Percentiles rank a stretch among this genome's conserved stretches.
phyloP scores from a whole-genome alignment of 352 stramenopile genomes.

The Phytophthora citricola region DNA sequence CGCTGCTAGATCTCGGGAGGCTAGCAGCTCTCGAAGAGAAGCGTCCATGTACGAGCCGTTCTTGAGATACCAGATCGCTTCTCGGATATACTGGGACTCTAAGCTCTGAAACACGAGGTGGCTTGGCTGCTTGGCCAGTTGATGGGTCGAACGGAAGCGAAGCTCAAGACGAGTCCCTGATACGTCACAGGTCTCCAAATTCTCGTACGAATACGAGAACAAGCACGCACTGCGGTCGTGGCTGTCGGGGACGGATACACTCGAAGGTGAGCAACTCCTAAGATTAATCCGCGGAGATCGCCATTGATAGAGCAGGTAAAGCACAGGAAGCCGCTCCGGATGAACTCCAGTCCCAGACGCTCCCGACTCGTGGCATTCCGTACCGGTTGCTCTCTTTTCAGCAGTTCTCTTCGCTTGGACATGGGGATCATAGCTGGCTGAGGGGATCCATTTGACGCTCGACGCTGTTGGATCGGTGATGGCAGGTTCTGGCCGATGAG shows the following conservation, averaged over 20 bases:
- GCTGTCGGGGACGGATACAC: conserved; percentile 65
- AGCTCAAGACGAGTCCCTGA: conserved; percentile 54
- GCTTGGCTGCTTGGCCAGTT: conserved; percentile 59
- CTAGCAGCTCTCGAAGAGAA: conserved; percentile 36
- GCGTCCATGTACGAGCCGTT: conserved; percentile 52
- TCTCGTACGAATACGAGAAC: conserved; percentile 71
- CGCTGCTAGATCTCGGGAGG: conserved; percentile 10
- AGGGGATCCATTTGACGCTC: conserved; percentile 17
- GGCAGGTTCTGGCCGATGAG: conserved; percentile 65
- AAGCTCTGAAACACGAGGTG: conserved; percentile 65
- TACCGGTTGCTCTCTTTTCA: conserved; percentile 61
- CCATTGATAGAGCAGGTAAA: conserved; percentile 73
- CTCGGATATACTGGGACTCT: conserved; percentile 67
- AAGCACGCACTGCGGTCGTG: conserved; percentile 69
- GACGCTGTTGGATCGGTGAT: conserved; percentile 73
- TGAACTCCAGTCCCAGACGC: conserved; percentile 59
- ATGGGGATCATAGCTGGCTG: conserved; percentile 41
- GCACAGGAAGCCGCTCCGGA: conserved; percentile 50
- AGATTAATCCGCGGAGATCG: conserved; percentile 59
- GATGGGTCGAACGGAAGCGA: conserved; percentile 49
- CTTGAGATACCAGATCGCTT: conserved; percentile 72
- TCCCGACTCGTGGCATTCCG: conserved; percentile 51
- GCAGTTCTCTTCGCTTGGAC: conserved; percentile 52
- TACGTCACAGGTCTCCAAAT: conserved; percentile 61
- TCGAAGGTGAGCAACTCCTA: conserved; percentile 55